These are phyloP conservation scores for Parascedosporium putredinis DNA, from an alignment of 2,329 filamentous ascomycete species.

Conservation along the genomic window DNA sequence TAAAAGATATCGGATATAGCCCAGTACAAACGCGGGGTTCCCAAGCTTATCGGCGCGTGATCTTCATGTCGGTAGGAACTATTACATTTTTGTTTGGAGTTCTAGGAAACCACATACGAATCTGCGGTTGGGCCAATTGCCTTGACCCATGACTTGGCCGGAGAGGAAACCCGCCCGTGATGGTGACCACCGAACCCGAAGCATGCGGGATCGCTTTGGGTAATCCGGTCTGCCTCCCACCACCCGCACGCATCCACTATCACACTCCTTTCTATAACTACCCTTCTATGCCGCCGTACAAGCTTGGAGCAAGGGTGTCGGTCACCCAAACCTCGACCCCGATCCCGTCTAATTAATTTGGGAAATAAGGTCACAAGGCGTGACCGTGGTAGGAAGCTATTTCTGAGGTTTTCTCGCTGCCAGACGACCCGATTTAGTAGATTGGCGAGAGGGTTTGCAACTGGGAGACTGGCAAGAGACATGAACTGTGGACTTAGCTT, in stretches of 20 bases:
- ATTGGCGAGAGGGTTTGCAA: background rate
- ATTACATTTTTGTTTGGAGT: constrained; percentile 1
- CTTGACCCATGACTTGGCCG: no score
- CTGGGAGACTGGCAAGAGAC: background rate
- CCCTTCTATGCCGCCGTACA: background rate
- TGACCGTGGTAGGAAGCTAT: background rate
- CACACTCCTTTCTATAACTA: no score
- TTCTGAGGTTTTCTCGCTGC: background rate
- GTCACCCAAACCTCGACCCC: background rate
- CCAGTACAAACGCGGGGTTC: constrained; percentile 1
- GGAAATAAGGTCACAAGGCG: background rate
- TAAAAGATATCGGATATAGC: no score
- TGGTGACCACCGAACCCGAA: no score
- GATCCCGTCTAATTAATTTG: background rate
- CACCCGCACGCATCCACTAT: no score
- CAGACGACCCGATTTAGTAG: background rate
- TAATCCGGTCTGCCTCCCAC: background rate
- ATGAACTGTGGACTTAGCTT: background rate
- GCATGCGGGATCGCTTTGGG: background rate
- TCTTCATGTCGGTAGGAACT: background rate
- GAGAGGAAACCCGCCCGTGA: background rate
- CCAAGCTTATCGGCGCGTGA: background rate
- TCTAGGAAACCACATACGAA: no score
- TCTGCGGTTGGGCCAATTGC: no score
- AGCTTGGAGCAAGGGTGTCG: background rate